Conservation (phyloP, 1,284 basidiomycete genomes). For the Boletellus sp. region DNA sequence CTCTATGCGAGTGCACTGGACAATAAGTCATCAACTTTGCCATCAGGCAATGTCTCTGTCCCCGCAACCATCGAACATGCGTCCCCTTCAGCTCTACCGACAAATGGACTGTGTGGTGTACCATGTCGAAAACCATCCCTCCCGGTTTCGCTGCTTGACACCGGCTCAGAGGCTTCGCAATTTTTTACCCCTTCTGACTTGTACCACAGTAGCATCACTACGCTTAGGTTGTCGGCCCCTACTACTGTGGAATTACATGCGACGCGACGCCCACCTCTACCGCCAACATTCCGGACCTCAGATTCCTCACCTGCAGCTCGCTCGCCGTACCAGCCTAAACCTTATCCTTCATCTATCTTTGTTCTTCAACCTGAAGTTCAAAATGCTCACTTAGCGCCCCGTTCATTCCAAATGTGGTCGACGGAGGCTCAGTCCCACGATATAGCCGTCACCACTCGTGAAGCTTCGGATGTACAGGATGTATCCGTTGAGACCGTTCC, state of each 20-base stretch:
- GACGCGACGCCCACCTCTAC: neutral
- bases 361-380: neutral
- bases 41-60: conserved; percentile 3
- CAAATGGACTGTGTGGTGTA: neutral
- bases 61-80: conserved; percentile 4
- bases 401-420: neutral
- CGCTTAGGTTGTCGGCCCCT: conserved; percentile 1
- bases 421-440: neutral
- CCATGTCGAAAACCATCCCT: conserved; percentile 1
- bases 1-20: conserved; percentile 29
- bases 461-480: neutral
- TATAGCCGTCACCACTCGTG: neutral
- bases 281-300: neutral
- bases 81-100: neutral
- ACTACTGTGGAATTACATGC: neutral
- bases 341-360: neutral
- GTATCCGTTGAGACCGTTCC: neutral
- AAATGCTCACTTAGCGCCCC: neutral
- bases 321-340: neutral
- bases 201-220: conserved; percentile 17
- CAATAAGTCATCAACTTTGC: conserved; percentile 2
- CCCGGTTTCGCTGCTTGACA: conserved; percentile 4
- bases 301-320: neutral
- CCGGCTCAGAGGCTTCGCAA: neutral
- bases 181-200: conserved; percentile 15